Conservation (phyloP, 2,329 filamentous ascomycete species). For the Periglandula ipomoeae region DNA sequence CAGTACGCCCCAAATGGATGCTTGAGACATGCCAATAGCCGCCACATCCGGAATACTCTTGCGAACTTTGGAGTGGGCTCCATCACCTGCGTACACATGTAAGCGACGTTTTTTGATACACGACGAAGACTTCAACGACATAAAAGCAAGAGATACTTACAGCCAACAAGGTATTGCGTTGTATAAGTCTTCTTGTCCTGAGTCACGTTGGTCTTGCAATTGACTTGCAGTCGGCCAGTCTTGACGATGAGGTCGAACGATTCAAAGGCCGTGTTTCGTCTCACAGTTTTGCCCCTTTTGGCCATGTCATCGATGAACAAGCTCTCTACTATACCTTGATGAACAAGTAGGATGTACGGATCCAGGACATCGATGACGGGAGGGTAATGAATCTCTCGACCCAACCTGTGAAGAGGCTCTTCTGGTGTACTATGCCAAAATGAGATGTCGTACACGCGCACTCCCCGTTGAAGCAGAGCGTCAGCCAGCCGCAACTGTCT, state of each 20-base stretch:
- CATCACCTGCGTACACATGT: conserved; percentile 40
- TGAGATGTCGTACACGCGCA: conserved; percentile 63
- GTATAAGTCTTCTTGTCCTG: conserved; percentile 42
- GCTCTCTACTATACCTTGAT: conserved; percentile 69
- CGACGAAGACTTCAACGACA: background rate
- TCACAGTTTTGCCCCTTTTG: conserved; percentile 53
- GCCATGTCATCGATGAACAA: conserved; percentile 61
- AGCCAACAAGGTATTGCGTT: conserved; percentile 59
- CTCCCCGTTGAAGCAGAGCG: conserved; percentile 54
- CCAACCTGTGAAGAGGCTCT: conserved; percentile 47
- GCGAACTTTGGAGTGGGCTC: conserved; percentile 61
- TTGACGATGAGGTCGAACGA: conserved; percentile 39
- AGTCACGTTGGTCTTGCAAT: conserved; percentile 41
- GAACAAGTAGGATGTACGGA: conserved; percentile 49
- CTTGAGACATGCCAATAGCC: conserved; percentile 45
- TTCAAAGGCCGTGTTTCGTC: conserved; percentile 55
- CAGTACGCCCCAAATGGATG: conserved; percentile 58
- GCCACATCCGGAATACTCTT: conserved; percentile 50
- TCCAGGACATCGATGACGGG: conserved; percentile 47
- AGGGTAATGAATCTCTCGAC: conserved; percentile 61
- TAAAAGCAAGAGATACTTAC: conserved; percentile 27
- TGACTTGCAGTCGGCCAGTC: conserved; percentile 36
- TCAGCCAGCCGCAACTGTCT: conserved; percentile 67
- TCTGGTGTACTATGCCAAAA: conserved; percentile 55
- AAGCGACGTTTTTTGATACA: background rate